Percentiles rank a stretch among this genome's conserved stretches.
phyloP scores from a whole-genome alignment of 768 basidiomycete genomes.

The Lactifluus volemus region DNA sequence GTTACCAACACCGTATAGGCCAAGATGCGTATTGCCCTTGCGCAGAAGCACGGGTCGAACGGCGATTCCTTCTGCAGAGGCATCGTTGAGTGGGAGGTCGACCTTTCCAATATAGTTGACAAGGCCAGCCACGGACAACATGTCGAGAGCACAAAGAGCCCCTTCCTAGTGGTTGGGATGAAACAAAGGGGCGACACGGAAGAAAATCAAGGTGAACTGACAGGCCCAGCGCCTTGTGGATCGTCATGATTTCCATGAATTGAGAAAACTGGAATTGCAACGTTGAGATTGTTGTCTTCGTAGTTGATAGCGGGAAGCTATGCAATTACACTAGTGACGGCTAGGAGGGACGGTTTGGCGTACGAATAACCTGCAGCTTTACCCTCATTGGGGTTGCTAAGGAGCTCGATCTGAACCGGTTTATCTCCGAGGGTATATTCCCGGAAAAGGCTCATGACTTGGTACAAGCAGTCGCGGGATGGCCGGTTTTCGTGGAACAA shows the following conservation, averaged over 20 bases:
- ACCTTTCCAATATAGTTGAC: conserved; percentile 98
- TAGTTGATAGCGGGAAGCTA: conserved; percentile 98
- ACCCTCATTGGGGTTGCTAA: conserved; percentile 91
- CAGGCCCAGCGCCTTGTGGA: conserved; percentile 90
- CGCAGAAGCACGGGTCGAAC: conserved; percentile 85
- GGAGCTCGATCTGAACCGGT: conserved; percentile 82
- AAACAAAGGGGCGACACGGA: background rate
- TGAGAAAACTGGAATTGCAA: conserved; percentile 95
- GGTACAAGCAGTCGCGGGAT: conserved; percentile 80
- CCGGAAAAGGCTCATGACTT: conserved; percentile 79
- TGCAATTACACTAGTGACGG: background rate
- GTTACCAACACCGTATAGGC: conserved; percentile 92
- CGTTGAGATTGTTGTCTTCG: conserved; percentile 92
- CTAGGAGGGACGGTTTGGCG: conserved; percentile 24
- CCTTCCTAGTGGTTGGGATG: conserved; percentile 54
- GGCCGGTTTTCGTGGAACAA: conserved; percentile 98
- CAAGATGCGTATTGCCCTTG: conserved; percentile 82
- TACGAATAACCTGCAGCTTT: conserved; percentile 79
- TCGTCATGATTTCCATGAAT: conserved; percentile 99
- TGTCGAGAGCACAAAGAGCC: conserved; percentile 89
- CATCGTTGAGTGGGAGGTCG: conserved; percentile 71
- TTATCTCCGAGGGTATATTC: conserved; percentile 86
- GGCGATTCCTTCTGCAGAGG: conserved; percentile 69
- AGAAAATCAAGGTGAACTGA: conserved; percentile 31
- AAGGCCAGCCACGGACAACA: conserved; percentile 88